Conservation (phyloP, 2,329 filamentous ascomycete species). For the Arthrobotrys entomopaga region DNA sequence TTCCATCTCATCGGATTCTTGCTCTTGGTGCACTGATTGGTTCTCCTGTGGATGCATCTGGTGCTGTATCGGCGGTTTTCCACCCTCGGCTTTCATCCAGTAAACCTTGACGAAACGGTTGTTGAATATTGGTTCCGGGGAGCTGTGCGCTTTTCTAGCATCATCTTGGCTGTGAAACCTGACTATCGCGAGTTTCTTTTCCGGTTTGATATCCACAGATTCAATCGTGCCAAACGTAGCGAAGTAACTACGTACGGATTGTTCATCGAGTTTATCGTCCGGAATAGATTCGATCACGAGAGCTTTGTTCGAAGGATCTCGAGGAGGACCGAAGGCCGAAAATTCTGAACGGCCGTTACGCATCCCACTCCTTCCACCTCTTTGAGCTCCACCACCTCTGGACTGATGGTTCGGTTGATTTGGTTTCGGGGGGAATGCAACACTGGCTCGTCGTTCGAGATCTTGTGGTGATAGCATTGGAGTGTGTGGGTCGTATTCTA, state of each 20-base stretch:
- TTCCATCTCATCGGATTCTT: conserved; percentile 64
- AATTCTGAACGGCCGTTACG: conserved; percentile 68
- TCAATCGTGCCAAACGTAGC: conserved; percentile 74
- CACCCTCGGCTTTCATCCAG: conserved; percentile 72
- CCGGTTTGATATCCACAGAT: conserved; percentile 73
- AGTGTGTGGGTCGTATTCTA: conserved; percentile 71
- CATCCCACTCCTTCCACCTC: conserved; percentile 60
- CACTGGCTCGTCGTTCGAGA: conserved; percentile 41
- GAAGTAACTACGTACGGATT: conserved; percentile 75
- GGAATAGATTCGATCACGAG: conserved; percentile 83
- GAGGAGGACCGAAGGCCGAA: conserved; percentile 72
- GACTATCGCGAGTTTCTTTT: conserved; percentile 75
- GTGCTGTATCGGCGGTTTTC: conserved; percentile 57
- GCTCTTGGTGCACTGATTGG: conserved; percentile 19
- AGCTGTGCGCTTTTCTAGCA: conserved; percentile 77
- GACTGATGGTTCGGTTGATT: conserved; percentile 16
- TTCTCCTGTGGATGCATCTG: conserved; percentile 52
- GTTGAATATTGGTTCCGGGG: conserved; percentile 82
- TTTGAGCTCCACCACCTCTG: conserved; percentile 58
- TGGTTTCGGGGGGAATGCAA: conserved; percentile 28
- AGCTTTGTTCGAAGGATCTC: conserved; percentile 72
- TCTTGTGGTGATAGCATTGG: conserved; percentile 62
- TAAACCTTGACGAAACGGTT: conserved; percentile 87
- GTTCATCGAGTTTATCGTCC: conserved; percentile 74
- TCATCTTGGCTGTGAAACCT: conserved; percentile 74